Evolutionary conservation across 2,329 filamentous ascomycete species (phyloP).

Genomic region (Colletotrichum noveboracense): DNA sequence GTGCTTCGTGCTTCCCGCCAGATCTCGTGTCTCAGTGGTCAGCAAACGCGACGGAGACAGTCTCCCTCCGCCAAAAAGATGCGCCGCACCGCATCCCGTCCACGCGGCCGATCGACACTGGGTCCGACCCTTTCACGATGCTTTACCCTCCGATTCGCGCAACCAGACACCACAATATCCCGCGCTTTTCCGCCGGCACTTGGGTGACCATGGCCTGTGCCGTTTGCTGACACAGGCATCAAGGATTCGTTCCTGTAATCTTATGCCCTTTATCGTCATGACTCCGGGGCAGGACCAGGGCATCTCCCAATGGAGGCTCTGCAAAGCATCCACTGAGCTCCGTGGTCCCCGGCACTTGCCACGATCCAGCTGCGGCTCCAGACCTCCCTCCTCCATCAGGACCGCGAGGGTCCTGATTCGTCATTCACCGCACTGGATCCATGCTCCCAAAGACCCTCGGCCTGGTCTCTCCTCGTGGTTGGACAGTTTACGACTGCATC

Average conservation of each 20-base stretch:
- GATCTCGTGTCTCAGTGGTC: slow-evolving; percentile 18
- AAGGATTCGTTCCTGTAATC: not conserved
- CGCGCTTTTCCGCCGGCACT: not conserved
- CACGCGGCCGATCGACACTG: slow-evolving; percentile 9
- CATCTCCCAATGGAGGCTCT: not conserved
- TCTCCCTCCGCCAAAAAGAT: not conserved
- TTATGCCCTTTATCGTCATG: not conserved
- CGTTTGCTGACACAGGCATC: not conserved
- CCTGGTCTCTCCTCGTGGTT: slow-evolving; percentile 36
- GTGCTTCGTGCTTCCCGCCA: slow-evolving; percentile 1
- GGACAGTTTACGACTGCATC: slow-evolving; percentile 42
- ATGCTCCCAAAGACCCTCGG: not conserved
- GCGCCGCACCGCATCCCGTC: not conserved
- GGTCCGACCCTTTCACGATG: not conserved
- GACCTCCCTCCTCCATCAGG: not conserved
- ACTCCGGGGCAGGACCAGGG: not conserved
- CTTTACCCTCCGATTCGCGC: not conserved
- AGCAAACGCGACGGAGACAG: slow-evolving; percentile 2
- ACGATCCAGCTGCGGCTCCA: slow-evolving; percentile 1
- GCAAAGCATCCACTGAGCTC: not conserved
- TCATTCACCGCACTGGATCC: slow-evolving; percentile 20
- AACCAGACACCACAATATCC: not conserved
- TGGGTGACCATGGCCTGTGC: not conserved
- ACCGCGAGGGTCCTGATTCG: slow-evolving; percentile 25
- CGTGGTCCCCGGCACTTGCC: not conserved